phyloP scores from a whole-genome alignment of 1,284 basidiomycete genomes.

The Neonothopanus nambi region DNA sequence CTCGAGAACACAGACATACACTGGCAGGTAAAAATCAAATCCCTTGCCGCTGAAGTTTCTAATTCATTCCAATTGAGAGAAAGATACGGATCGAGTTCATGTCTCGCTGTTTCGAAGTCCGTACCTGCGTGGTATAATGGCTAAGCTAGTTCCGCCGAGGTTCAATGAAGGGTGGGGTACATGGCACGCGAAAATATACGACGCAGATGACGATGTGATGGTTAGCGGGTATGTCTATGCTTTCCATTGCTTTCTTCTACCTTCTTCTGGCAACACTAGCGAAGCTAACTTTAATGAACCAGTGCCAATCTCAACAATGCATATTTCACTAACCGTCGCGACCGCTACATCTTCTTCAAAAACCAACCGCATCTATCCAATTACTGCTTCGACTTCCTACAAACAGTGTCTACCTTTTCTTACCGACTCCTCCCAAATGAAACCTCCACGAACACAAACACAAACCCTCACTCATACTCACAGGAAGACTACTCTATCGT shows the following conservation, averaged over 20 bases:
- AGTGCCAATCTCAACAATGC: constrained; percentile 95
- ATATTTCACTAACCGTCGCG: constrained; percentile 95
- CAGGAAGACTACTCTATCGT: constrained; percentile 43
- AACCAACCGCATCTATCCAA: constrained; percentile 66
- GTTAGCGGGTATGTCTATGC: constrained; percentile 86
- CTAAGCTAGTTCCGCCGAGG: constrained; percentile 82
- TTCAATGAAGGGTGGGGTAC: constrained; percentile 99
- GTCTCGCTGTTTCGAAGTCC: constrained; percentile 87
- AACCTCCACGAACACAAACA: background rate
- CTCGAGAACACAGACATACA: no score
- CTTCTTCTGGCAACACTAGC: no score
- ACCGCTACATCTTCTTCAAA: constrained; percentile 85
- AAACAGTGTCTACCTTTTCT: constrained; percentile 72
- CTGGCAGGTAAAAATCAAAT: no score
- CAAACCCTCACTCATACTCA: constrained; percentile 28
- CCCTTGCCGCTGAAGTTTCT: no score
- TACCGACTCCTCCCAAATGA: constrained; percentile 56
- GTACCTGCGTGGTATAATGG: constrained; percentile 73
- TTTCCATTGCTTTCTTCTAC: background rate
- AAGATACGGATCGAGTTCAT: constrained; percentile 74
- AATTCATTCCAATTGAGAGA: no score
- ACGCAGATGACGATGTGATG: constrained; percentile 89
- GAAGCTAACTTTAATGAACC: background rate
- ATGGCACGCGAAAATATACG: constrained; percentile 98
- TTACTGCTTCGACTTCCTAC: constrained; percentile 84